Conservation (phyloP, 495 filamentous ascomycete species). For the Talaromyces trachyspermus region DNA sequence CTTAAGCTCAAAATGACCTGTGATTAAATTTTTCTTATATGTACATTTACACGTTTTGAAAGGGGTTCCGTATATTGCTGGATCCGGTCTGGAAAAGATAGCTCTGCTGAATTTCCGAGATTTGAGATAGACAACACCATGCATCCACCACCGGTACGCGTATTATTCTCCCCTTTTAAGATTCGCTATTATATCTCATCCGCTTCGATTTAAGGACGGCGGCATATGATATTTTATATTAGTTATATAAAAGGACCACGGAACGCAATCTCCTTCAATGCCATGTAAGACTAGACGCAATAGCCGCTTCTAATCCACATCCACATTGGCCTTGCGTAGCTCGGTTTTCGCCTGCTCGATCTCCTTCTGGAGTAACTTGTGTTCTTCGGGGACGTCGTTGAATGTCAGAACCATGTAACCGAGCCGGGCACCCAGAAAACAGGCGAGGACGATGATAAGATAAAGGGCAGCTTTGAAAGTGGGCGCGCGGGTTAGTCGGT, state of each 20-base stretch:
- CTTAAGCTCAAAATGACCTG: not conserved
- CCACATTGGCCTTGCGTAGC: constrained; percentile 40
- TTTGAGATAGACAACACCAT: too few species aligned
- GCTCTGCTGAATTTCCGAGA: too few species aligned
- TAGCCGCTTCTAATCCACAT: constrained; percentile 35
- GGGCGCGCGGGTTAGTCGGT: not conserved
- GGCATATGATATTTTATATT: too few species aligned
- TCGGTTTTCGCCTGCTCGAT: constrained; percentile 45
- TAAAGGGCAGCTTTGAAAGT: constrained; percentile 68
- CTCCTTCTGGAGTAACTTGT: constrained; percentile 75
- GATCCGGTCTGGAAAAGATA: too few species aligned
- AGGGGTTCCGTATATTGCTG: too few species aligned
- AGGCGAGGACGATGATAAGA: constrained; percentile 83
- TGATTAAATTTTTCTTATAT: not conserved
- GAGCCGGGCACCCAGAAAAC: constrained; percentile 85
- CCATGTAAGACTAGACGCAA: not conserved
- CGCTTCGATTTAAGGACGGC: too few species aligned
- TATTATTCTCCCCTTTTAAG: too few species aligned
- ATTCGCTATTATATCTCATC: too few species aligned
- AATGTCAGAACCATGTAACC: constrained; percentile 91
- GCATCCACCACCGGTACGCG: too few species aligned
- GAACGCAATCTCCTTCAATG: too few species aligned
- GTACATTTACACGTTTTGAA: too few species aligned
- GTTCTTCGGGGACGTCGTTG: constrained; percentile 88
- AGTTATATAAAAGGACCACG: too few species aligned